Percentiles rank a stretch among this genome's conserved stretches.
These are phyloP conservation scores for Phytophthora crassamura DNA, from an alignment of 352 stramenopile species.

Conservation along the genomic window DNA sequence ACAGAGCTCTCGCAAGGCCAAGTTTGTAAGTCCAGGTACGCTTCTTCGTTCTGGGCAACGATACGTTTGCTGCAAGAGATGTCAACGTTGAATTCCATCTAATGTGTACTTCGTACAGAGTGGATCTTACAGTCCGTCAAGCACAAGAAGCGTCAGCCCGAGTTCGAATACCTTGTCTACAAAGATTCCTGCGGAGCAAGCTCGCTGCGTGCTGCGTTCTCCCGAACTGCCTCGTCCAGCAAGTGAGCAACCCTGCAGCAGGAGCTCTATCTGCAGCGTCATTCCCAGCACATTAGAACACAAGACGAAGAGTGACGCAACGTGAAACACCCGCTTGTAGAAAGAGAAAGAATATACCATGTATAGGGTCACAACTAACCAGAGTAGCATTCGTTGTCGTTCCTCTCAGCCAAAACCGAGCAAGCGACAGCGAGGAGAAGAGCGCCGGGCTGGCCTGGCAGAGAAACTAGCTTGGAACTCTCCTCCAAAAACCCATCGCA, in stretches of 20 bases:
- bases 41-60: not conserved
- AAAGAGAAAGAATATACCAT: constrained; percentile 51
- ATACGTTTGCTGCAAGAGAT: not conserved
- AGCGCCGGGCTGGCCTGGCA: constrained; percentile 13
- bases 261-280: not conserved
- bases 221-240: constrained; percentile 5
- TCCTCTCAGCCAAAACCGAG: constrained; percentile 45
- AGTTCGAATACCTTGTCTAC: constrained; percentile 82
- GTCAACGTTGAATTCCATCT: too few species aligned
- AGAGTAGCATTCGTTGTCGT: constrained; percentile 46
- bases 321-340: constrained; percentile 26
- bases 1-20: constrained; percentile 62
- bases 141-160: constrained; percentile 59
- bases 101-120: constrained; percentile 33
- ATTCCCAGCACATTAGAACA: not conserved
- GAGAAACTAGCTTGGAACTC: constrained; percentile 10
- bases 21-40: constrained; percentile 72
- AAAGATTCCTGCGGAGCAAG: constrained; percentile 43
- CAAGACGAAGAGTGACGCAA: constrained; percentile 9
- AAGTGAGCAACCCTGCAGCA: constrained; percentile 6
- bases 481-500: constrained; percentile 26
- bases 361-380: constrained; percentile 59
- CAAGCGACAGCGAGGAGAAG: constrained; percentile 21
- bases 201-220: constrained; percentile 31
- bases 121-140: constrained; percentile 86